A percentile compares a stretch with the other conserved stretches of the same genome.
Conservation (phyloP, 495 filamentous ascomycete genomes). For the Podospora bellae-mahoneyi region DNA sequence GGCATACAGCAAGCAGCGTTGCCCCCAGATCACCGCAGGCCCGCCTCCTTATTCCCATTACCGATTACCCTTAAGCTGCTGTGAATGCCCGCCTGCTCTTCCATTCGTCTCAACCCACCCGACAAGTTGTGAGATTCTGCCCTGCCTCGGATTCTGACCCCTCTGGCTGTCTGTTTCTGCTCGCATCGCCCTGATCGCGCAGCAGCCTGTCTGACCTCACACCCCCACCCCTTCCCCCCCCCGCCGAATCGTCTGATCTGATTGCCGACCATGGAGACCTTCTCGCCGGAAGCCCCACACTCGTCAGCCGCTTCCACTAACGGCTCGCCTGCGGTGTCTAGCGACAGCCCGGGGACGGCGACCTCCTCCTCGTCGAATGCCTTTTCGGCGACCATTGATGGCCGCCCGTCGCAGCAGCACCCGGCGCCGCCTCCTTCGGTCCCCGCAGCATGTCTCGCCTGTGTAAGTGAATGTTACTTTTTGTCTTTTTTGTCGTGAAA, state of each 20-base stretch:
- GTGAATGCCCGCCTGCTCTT: neutral
- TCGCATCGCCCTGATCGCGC: constrained; percentile 15
- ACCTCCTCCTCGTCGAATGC: constrained; percentile 27
- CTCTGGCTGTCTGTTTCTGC: constrained; percentile 10
- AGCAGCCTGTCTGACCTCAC: constrained; percentile 2
- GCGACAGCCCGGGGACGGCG: constrained; percentile 34
- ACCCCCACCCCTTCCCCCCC: too few relatives aligned
- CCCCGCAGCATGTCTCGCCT: constrained; percentile 47
- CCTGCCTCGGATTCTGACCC: constrained; percentile 6
- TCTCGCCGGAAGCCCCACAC: constrained; percentile 34
- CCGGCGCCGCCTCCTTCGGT: constrained; percentile 39
- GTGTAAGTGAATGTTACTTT: constrained; percentile 40
- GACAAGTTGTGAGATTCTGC: neutral
- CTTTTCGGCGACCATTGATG: constrained; percentile 34
- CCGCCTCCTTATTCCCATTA: neutral
- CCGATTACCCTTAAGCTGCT: neutral
- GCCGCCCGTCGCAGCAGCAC: constrained; percentile 27
- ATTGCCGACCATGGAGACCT: constrained; percentile 37
- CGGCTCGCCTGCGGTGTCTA: constrained; percentile 33
- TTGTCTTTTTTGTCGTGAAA: constrained; percentile 23
- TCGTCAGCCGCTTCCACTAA: constrained; percentile 30
- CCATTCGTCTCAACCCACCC: neutral
- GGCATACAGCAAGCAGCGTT: neutral
- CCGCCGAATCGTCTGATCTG: constrained; percentile 14
- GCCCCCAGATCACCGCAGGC: neutral